Evolutionary conservation across 805 yeast genomes (phyloP).

Genomic region (Lachancea quebecensis): DNA sequence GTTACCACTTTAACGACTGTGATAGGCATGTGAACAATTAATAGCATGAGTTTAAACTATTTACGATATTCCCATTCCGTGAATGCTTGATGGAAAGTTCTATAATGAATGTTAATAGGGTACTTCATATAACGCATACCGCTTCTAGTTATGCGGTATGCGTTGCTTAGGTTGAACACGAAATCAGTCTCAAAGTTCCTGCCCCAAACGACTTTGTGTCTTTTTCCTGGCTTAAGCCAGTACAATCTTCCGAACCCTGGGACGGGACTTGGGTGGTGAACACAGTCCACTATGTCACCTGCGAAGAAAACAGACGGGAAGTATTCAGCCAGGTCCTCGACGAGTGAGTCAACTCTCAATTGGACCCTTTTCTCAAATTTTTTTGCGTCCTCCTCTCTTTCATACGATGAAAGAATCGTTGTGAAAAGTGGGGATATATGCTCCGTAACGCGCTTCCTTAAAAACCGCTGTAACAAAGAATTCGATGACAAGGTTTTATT

Average conservation of each 20-base stretch:
- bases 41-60: not conserved
- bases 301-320: conserved; percentile 22
- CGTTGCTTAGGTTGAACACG: conserved; percentile 13
- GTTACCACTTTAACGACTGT: no score
- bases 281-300: conserved; percentile 22
- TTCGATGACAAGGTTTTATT: conserved; percentile 16
- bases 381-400: conserved; percentile 11
- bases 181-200: conserved; percentile 22
- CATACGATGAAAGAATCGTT: conserved; percentile 16
- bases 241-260: conserved; percentile 28
- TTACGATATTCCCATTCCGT: conserved; percentile 23
- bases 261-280: conserved; percentile 23
- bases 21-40: not conserved
- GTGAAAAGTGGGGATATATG: conserved; percentile 22
- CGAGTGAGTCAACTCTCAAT: conserved; percentile 10
- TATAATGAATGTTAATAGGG: conserved; percentile 22
- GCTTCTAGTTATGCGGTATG: conserved; percentile 19
- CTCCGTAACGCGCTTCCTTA: conserved; percentile 18
- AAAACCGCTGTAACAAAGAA: conserved; percentile 13
- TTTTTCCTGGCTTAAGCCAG: conserved; percentile 28
- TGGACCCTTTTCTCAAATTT: conserved; percentile 15
- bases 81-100: conserved; percentile 22
- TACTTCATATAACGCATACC: conserved; percentile 24
- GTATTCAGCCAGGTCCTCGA: conserved; percentile 14
- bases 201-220: conserved; percentile 21